Evolutionary conservation across 163 green algal genomes (phyloP), one percentile per base, ranked within the genome.

Genomic region (Chloroidium sp.): DNA sequence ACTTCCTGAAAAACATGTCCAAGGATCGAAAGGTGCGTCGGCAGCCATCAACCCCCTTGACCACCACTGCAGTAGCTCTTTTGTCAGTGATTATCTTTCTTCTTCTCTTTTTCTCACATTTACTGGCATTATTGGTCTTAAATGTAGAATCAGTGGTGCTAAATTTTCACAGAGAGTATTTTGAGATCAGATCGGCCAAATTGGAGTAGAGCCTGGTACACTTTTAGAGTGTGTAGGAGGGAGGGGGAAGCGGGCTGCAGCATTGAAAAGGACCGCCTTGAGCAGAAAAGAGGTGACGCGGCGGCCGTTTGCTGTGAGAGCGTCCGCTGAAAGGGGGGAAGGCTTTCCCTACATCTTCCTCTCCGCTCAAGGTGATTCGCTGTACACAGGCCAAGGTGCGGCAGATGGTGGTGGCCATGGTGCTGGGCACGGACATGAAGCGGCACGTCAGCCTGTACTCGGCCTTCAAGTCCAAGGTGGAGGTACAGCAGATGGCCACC

Each of bases 391-490:
- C 88, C 67, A 76, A 74, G n/a, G 67, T 94, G 75, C 86, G 90
- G n/a, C 89, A 89, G 79, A 84, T 90, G 83, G 82, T 93, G 62
- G 93, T 94, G 60, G 89, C 92, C 60, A 90, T 94, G 89, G 90
- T 94, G 61, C 87, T 94, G 59, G 90, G 87, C 2, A 94, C 90
- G 13, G 90, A 93, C 85, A 94, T 94, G 90, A 92, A 94, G 84
- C 85, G 89, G 86, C 90, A 93, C 84, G 89, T 89, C 81, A 79
- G 85, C 62, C 88, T 93, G 76, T 85, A 90, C 76, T 86, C 76
- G 62, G 86, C 89, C 84, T 93, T 93, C 88, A 87, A 91, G 81
- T 78, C 84, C 10, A 88, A 89, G 82, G 80, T 91, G 82, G 82
- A 89, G 76, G 80, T 85, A 6, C 62, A 80, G 75, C 8, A 81